Conservation (phyloP, 345 rosid species). For the Clarkia xantiana region DNA sequence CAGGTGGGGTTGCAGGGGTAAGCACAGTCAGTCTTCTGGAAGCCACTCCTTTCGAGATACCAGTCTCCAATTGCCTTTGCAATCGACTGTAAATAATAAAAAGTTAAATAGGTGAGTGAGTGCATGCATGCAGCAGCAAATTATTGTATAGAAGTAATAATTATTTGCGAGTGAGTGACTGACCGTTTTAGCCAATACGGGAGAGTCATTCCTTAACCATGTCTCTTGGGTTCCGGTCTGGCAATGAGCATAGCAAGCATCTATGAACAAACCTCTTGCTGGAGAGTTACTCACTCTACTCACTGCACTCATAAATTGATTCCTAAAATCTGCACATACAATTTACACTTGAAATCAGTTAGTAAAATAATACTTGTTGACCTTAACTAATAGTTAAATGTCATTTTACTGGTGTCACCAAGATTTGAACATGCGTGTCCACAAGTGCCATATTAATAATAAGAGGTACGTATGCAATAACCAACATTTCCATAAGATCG, state of each 20-base stretch:
- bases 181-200: constrained; percentile 44
- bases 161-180: too few relatives aligned
- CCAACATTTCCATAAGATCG: too few relatives aligned
- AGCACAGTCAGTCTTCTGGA: constrained; percentile 75
- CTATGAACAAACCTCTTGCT: constrained; percentile 66
- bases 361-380: not conserved
- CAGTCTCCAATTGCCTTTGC: constrained; percentile 88
- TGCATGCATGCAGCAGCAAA: too few relatives aligned
- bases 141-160: too few relatives aligned
- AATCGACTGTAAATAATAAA: constrained; percentile 46
- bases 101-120: too few relatives aligned
- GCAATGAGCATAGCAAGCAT: constrained; percentile 79
- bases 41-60: constrained; percentile 49
- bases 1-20: constrained; percentile 97
- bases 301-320: constrained; percentile 49
- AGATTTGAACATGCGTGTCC: too few relatives aligned
- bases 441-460: too few relatives aligned
- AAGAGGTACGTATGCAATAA: too few relatives aligned
- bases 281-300: constrained; percentile 33
- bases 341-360: not conserved
- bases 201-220: constrained; percentile 66
- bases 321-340: constrained; percentile 44
- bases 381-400: too few relatives aligned
- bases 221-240: constrained; percentile 70
- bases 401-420: too few relatives aligned